phyloP scores from a whole-genome alignment of 2,329 filamentous ascomycete genomes.

The Pestalotiopsis sp. region DNA sequence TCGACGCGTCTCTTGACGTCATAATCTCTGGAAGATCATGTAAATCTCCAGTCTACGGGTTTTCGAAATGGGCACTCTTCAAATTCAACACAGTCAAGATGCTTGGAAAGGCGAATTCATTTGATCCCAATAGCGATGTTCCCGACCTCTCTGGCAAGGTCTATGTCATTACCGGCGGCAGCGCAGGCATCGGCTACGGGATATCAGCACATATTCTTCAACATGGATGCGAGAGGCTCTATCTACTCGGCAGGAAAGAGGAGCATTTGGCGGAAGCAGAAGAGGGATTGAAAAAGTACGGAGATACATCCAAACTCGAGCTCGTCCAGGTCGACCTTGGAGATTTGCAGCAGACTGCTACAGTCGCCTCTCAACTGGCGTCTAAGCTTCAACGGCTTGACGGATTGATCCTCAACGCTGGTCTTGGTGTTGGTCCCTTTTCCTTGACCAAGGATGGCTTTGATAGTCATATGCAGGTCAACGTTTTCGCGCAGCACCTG shows the following conservation, averaged over 20 bases:
- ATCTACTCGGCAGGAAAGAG: slow-evolving; percentile 51
- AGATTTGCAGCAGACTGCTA: slow-evolving; percentile 46
- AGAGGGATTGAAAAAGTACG: slow-evolving; percentile 43
- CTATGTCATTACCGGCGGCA: slow-evolving; percentile 51
- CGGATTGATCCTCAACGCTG: slow-evolving; percentile 51
- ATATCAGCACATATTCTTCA: slow-evolving; percentile 56
- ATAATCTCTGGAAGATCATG: too few relatives aligned
- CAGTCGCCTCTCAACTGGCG: slow-evolving; percentile 45
- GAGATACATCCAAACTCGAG: slow-evolving; percentile 46
- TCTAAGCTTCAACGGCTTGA: slow-evolving; percentile 45
- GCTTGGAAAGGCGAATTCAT: slow-evolving; percentile 22
- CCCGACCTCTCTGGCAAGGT: slow-evolving; percentile 33
- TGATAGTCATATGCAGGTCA: slow-evolving; percentile 33
- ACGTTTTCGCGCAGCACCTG: slow-evolving; percentile 42
- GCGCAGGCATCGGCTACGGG: slow-evolving; percentile 53
- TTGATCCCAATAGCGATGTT: slow-evolving; percentile 26
- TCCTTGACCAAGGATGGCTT: slow-evolving; percentile 52
- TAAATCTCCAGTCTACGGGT: too few relatives aligned
- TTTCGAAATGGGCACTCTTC: neutral
- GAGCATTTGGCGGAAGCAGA: slow-evolving; percentile 48
- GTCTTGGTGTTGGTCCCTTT: slow-evolving; percentile 51
- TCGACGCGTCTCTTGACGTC: too few relatives aligned
- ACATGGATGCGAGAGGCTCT: slow-evolving; percentile 48
- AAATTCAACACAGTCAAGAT: slow-evolving; percentile 9
- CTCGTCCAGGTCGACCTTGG: slow-evolving; percentile 49